Evolutionary conservation across 2,329 filamentous ascomycete genomes (phyloP).

Genomic region (Blastomyces gilchristii): DNA sequence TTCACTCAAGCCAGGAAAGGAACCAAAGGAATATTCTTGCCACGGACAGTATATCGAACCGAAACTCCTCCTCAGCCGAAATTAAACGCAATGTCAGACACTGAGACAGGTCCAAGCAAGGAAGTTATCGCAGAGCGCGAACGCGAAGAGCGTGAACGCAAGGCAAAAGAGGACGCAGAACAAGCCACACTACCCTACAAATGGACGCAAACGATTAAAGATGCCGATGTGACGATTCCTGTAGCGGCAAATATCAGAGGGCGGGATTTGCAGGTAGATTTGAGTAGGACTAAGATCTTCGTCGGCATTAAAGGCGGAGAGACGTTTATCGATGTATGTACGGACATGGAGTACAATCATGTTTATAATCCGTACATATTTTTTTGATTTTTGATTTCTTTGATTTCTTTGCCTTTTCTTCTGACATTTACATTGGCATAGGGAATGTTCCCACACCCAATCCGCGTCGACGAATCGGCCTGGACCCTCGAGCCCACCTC

Average conservation of each 20-base stretch:
- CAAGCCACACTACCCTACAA: constrained; percentile 91
- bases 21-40: background rate
- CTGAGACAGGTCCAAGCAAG: constrained; percentile 23
- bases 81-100: constrained; percentile 23
- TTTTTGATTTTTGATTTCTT: background rate
- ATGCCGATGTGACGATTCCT: constrained; percentile 68
- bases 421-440: constrained; percentile 29
- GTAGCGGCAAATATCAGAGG: constrained; percentile 78
- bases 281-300: constrained; percentile 67
- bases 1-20: background rate
- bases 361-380: background rate
- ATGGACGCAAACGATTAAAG: constrained; percentile 87
- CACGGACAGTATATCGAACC: background rate
- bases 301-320: constrained; percentile 83
- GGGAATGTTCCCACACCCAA: constrained; percentile 74
- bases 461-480: constrained; percentile 77
- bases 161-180: constrained; percentile 69
- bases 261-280: constrained; percentile 68
- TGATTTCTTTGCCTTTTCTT: background rate
- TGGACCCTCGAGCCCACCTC: constrained; percentile 75
- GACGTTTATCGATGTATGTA: constrained; percentile 64
- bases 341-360: background rate
- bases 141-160: constrained; percentile 47
- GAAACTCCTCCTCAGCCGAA: background rate
- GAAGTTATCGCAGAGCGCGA: constrained; percentile 37